Evolutionary conservation across 495 filamentous ascomycete genomes (phyloP).

Genomic region (Penicillium cinerascens): DNA sequence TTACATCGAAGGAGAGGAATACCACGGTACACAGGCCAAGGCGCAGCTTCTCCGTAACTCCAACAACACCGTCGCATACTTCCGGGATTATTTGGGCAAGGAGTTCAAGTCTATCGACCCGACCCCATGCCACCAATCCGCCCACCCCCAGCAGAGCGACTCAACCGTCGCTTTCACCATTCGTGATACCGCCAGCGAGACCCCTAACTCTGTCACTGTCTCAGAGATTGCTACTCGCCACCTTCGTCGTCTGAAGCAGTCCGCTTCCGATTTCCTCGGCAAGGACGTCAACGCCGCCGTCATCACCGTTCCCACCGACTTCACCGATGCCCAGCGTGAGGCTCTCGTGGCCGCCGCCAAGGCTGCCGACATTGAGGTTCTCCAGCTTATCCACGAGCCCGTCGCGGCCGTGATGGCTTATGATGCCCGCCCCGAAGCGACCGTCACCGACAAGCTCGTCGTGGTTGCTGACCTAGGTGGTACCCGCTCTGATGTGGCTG

Average conservation of each 20-base stretch:
- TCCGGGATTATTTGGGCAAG: conserved; percentile 92
- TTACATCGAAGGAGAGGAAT: conserved; percentile 93
- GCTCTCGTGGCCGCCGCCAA: conserved; percentile 75
- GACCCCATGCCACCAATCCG: conserved; percentile 87
- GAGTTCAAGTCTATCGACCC: conserved; percentile 95
- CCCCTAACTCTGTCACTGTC: conserved; percentile 67
- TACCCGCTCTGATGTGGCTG: conserved; percentile 88
- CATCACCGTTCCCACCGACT: conserved; percentile 91
- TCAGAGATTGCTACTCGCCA: conserved; percentile 89
- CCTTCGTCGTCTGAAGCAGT: conserved; percentile 72
- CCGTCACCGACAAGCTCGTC: conserved; percentile 76
- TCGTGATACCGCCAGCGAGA: conserved; percentile 67
- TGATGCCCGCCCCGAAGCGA: conserved; percentile 76
- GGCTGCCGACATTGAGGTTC: conserved; percentile 78
- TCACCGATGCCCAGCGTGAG: conserved; percentile 76
- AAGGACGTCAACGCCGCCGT: conserved; percentile 90
- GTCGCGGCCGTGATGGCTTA: conserved; percentile 87
- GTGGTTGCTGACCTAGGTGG: conserved; percentile 93
- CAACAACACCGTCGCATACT: conserved; percentile 89
- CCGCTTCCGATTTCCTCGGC: conserved; percentile 87
- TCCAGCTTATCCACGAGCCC: conserved; percentile 93
- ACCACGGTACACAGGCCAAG: conserved; percentile 94
- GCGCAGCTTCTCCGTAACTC: conserved; percentile 85
- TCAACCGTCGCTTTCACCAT: conserved; percentile 78
- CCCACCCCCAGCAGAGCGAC: conserved; percentile 76